Conservation (phyloP, 768 basidiomycete genomes). For the Leccinum boreale region DNA sequence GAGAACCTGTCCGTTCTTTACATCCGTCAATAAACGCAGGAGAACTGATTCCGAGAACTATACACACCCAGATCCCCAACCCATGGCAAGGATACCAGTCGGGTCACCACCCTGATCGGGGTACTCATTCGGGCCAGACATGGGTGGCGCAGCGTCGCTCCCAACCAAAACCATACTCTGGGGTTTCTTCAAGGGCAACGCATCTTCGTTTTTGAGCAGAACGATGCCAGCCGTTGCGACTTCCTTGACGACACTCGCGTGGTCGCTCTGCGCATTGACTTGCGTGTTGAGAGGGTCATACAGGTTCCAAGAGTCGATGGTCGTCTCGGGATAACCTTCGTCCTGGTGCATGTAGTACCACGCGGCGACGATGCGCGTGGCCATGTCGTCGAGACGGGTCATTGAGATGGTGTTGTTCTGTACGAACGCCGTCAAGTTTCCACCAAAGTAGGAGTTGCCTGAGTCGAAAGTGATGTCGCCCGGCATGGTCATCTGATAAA, state of each 20-base stretch:
- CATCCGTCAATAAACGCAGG: background rate
- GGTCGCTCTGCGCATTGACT: conserved; percentile 57
- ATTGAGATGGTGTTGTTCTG: conserved; percentile 56
- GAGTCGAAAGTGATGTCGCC: conserved; percentile 49
- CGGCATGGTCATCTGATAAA: conserved; percentile 66
- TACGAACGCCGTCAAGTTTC: conserved; percentile 55
- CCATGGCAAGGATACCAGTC: conserved; percentile 80
- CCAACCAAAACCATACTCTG: conserved; percentile 61
- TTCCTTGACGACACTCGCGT: conserved; percentile 49
- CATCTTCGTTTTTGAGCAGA: conserved; percentile 61
- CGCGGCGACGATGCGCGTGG: conserved; percentile 63
- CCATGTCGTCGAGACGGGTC: conserved; percentile 66
- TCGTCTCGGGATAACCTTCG: conserved; percentile 22
- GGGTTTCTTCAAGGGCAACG: conserved; percentile 58
- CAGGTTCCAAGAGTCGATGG: conserved; percentile 27
- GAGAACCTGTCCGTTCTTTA: conserved; percentile 65
- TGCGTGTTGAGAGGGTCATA: conserved; percentile 36
- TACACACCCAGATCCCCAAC: conserved; percentile 79
- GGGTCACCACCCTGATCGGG: conserved; percentile 54
- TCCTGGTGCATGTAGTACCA: conserved; percentile 47
- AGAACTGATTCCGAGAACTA: background rate
- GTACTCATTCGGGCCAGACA: conserved; percentile 68
- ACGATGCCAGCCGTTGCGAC: conserved; percentile 67
- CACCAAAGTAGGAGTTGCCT: conserved; percentile 52
- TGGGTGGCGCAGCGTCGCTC: conserved; percentile 61